These are phyloP conservation scores for Phialocephala sp. DNA, from an alignment of 2,329 filamentous ascomycete genomes.

Conservation along the genomic window DNA sequence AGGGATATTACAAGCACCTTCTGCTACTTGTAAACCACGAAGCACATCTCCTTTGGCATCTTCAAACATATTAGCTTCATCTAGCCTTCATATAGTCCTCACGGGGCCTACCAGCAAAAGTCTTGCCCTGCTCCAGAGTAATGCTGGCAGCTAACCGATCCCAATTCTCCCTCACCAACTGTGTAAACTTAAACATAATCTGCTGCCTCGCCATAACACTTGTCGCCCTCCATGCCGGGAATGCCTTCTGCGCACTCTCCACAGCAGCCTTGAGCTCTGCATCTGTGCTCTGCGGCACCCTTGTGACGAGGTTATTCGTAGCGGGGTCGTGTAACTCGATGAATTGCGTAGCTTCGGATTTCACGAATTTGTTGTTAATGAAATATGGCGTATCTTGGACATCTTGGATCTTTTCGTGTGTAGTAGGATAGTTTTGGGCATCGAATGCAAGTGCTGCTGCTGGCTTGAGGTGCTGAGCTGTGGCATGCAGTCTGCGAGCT, in stretches of 20 bases:
- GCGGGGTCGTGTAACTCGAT: conserved; percentile 84
- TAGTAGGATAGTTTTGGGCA: conserved; percentile 68
- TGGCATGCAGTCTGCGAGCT: conserved; percentile 61
- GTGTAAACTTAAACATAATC: conserved; percentile 87
- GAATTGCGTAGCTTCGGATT: conserved; percentile 71
- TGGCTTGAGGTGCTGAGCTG: conserved; percentile 59
- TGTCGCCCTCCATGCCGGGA: conserved; percentile 73
- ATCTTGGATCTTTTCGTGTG: conserved; percentile 71
- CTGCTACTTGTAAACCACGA: conserved; percentile 82
- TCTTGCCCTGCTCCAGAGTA: conserved; percentile 88
- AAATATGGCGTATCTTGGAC: conserved; percentile 80
- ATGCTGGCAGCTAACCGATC: conserved; percentile 84
- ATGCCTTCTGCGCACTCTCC: conserved; percentile 76
- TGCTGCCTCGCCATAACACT: conserved; percentile 77
- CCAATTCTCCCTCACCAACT: conserved; percentile 82
- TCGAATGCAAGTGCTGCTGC: conserved; percentile 60
- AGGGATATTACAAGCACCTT: conserved; percentile 80
- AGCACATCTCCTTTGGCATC: conserved; percentile 84
- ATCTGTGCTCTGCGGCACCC: conserved; percentile 82
- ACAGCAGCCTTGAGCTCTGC: conserved; percentile 72
- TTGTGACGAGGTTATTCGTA: conserved; percentile 84
- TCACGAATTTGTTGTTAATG: conserved; percentile 77
- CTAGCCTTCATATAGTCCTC: background rate
- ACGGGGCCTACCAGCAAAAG: conserved; percentile 60
- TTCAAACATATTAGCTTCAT: conserved; percentile 24